Evolutionary conservation across 2,329 filamentous ascomycete genomes (phyloP), one percentile per base, ranked within the genome.

Genomic region (Xylaria sp.): DNA sequence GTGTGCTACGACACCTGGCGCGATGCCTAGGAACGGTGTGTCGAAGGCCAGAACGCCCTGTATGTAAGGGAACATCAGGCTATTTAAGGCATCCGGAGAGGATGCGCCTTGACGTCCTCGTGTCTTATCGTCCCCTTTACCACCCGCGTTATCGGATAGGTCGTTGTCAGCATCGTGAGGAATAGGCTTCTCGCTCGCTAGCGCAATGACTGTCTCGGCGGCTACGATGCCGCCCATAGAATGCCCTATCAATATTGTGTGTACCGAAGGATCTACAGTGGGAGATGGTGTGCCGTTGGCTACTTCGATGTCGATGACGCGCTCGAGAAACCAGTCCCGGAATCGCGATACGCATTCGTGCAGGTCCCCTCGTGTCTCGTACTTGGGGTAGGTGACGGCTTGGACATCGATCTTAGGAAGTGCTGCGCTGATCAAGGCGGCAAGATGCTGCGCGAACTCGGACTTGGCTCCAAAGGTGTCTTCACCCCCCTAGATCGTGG

Each of bases 281-380:
- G 73, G 73, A 9, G 69, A 71, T 28, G 72, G 70, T 2, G 73
- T 74, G 59, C 84, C 83, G 69, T 91, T 90, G 28, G 85, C 88
- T 60, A 97, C 94, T 78, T 99, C 94, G 71, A 97, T 82, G 76
- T 98, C 95, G 71, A 98, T 97, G 70, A 98, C 92, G 71, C 92
- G 92, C 74, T 97, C 90, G 68, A 94, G 88, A 15, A 98, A 86
- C 92, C 92, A 95, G 78, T 91, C 89, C 67, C 89, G 87, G 77
- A 95, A 94, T 28, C 86, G 83, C 63, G 82, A 81, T 62, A 94
- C 91, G 73, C 89, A 91, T 64, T 89, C 85, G 49, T 83, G 80
- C 50, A 95, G 78, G 73, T 94, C 90, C 15, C 92, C 92, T 62
- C 89, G 82, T n/a, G 92, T 95, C 77, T 94, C 91, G 75, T 89